A percentile compares a stretch with the other conserved stretches of the same genome.
phyloP scores from a whole-genome alignment of 768 basidiomycete species.

The Atractiella rhizophila region DNA sequence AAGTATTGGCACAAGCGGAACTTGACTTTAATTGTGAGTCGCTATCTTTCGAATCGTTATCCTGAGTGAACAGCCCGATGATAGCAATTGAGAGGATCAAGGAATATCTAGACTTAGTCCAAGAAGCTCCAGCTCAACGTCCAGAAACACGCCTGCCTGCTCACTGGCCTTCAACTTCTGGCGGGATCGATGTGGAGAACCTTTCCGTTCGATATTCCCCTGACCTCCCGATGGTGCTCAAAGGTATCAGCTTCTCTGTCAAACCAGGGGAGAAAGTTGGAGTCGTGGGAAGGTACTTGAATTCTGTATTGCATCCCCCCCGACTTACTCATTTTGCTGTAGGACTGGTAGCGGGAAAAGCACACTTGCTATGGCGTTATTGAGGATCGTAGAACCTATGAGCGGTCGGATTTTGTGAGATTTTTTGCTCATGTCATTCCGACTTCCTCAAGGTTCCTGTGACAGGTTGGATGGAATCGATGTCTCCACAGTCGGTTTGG shows the following conservation, averaged over 20 bases:
- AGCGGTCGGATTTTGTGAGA: constrained; percentile 22
- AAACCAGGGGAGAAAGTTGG: too few species aligned
- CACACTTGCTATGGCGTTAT: constrained; percentile 25
- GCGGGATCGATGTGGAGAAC: constrained; percentile 21
- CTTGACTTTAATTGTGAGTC: too few species aligned
- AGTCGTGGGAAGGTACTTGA: too few species aligned
- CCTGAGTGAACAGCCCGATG: too few species aligned
- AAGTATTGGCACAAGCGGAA: too few species aligned
- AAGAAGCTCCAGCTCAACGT: constrained; percentile 11
- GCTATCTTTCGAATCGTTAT: too few species aligned
- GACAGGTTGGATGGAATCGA: constrained; percentile 23
- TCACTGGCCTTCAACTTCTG: constrained; percentile 22
- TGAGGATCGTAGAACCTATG: constrained; percentile 24
- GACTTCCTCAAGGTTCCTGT: constrained; percentile 43
- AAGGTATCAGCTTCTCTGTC: too few species aligned
- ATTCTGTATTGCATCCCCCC: too few species aligned
- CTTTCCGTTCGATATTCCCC: constrained; percentile 15
- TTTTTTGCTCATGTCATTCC: constrained; percentile 17
- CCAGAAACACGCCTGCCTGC: constrained; percentile 21
- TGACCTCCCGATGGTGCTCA: constrained; percentile 21
- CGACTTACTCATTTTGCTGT: too few species aligned
- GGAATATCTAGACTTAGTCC: too few species aligned
- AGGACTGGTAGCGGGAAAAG: constrained; percentile 39
- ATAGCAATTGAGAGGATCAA: constrained; percentile 35
- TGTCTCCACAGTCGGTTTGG: constrained; percentile 21